phyloP scores from a whole-genome alignment of 2,329 filamentous ascomycete species.

The Aspergillus aculeatinus region DNA sequence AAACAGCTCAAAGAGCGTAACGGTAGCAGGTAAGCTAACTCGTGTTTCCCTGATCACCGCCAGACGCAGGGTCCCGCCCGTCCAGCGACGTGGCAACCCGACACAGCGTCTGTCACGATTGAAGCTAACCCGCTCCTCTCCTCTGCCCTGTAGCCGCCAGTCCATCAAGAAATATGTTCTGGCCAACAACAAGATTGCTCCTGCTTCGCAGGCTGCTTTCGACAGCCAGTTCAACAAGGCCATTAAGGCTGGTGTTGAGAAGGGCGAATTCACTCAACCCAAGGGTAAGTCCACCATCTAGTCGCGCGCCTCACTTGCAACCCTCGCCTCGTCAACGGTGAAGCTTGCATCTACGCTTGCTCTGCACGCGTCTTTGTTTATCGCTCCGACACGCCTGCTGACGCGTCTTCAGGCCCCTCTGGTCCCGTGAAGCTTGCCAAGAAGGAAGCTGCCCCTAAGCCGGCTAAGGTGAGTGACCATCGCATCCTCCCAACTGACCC shows the following conservation, averaged over 20 bases:
- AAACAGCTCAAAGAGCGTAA: constrained; percentile 67
- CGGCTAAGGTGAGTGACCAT: constrained; percentile 35
- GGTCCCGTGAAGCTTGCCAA: constrained; percentile 91
- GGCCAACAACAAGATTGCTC: constrained; percentile 66
- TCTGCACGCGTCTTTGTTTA: constrained; percentile 4
- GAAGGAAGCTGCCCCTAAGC: constrained; percentile 58
- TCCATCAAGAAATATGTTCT: constrained; percentile 73
- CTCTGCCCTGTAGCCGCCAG: constrained; percentile 56
- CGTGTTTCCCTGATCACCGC: constrained; percentile 19
- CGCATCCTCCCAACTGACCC: not conserved
- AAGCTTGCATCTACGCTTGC: not conserved
- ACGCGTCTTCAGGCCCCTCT: constrained; percentile 64
- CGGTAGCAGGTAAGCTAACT: constrained; percentile 63
- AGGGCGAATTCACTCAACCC: constrained; percentile 81
- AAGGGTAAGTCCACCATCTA: constrained; percentile 65
- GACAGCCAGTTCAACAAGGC: constrained; percentile 83
- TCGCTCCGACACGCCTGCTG: constrained; percentile 19
- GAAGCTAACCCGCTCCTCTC: constrained; percentile 30
- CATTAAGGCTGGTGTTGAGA: constrained; percentile 77
- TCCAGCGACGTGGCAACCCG: constrained; percentile 20
- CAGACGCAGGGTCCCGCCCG: constrained; percentile 11
- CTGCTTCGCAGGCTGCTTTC: constrained; percentile 58
- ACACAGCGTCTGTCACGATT: constrained; percentile 17
- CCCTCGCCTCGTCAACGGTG: not conserved
- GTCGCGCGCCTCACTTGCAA: constrained; percentile 3